Evolutionary conservation across 2,329 filamentous ascomycete genomes (phyloP), one percentile per base, ranked within the genome.

Genomic region (Lasiodiplodia theobromae): DNA sequence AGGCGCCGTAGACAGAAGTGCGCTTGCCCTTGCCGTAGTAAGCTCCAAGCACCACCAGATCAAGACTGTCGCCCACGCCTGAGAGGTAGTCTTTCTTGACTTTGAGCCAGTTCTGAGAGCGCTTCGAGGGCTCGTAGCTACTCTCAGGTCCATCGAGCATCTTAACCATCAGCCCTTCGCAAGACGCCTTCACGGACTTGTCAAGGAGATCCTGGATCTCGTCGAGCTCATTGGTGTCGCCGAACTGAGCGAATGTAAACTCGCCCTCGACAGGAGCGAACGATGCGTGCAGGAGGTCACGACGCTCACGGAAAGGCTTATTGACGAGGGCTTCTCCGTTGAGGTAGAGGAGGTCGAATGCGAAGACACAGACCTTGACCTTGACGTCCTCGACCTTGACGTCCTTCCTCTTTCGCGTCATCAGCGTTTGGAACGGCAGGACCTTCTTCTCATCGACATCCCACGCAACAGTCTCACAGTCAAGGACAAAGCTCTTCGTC

Each of bases 151-250:
- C 96, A 78, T 98, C 95, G 69, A 99, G 83, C 96, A 99, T 99
- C 84, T 99, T 99, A 16, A 99, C 96, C 96, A 99, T 99, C 66
- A 99, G 85, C 12, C 96, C 96, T 83, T 99, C 96, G 77, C 96
- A 99, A 0, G 93, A 96, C 2, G 94, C 93, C 80, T 97, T 97
- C 71, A 99, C 92, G 74, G 92, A 96, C 69, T 98, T 95, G 75
- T 99, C 96, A 2, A 99, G 86, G 74, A 99, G 92, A 1, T 86
- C 86, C 77, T 98, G 95, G 67, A 99, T 99, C 75, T 97, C 93
- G 66, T 98, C 95, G 3, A 99, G 86, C 73, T 97, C 93, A 74
- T 91, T 92, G 12, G 92, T 92, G 76, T 99, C 86, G 83, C 94
- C 96, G 74, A 87, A 90, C 40, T 93, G 94, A 11, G 96, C 96